Evolutionary conservation across 768 basidiomycete species (phyloP).

Genomic region (Kondoa malvinella): DNA sequence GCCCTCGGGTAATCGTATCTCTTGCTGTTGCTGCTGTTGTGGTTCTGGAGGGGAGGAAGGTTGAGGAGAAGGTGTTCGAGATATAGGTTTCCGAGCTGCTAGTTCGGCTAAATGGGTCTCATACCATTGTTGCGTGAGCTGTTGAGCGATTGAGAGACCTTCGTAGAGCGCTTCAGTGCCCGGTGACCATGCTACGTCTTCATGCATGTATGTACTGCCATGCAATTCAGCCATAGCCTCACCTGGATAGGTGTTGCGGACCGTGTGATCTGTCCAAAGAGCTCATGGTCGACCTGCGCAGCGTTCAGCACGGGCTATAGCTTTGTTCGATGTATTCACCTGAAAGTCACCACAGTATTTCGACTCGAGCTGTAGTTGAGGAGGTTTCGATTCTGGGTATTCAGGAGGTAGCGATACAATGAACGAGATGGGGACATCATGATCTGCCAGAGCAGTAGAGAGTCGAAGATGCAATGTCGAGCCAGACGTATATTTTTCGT

Average conservation of each 20-base stretch:
- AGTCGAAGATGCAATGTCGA: background rate
- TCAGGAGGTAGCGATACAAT: slow-evolving; percentile 29
- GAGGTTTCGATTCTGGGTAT: slow-evolving; percentile 30
- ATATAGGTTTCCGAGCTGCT: slow-evolving; percentile 8
- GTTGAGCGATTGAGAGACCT: slow-evolving; percentile 3
- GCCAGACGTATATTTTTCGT: background rate
- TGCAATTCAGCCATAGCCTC: slow-evolving; percentile 7
- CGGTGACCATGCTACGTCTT: slow-evolving; percentile 9
- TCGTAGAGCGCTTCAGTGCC: slow-evolving; percentile 10
- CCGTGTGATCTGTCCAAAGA: slow-evolving; percentile 27
- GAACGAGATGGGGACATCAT: slow-evolving; percentile 11
- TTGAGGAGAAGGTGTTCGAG: slow-evolving; percentile 2
- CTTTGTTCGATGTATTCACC: background rate
- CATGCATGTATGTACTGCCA: slow-evolving; percentile 6
- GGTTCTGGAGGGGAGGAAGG: background rate
- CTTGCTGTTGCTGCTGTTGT: background rate
- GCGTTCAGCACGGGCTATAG: slow-evolving; percentile 4
- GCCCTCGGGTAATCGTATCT: background rate
- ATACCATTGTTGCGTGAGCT: slow-evolving; percentile 15
- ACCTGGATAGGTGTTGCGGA: background rate
- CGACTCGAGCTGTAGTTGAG: slow-evolving; percentile 32
- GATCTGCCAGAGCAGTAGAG: background rate
- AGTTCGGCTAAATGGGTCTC: background rate
- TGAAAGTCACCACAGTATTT: slow-evolving; percentile 2
- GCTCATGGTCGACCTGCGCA: slow-evolving; percentile 32